Conservation (phyloP, 1,284 basidiomycete genomes). For the Irpex sp. region DNA sequence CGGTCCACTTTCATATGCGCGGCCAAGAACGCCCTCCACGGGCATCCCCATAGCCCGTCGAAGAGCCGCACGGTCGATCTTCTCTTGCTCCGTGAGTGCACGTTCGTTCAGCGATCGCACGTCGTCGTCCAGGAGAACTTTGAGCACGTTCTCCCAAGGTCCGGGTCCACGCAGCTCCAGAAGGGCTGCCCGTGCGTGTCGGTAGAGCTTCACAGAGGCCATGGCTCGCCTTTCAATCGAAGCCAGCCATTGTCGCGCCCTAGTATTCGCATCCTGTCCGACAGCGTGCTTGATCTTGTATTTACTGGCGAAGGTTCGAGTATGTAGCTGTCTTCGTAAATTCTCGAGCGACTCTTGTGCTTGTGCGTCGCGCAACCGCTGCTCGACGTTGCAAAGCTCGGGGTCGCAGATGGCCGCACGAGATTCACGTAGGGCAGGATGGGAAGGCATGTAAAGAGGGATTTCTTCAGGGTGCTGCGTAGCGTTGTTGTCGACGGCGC, state of each 20-base stretch:
- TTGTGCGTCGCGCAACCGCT: not conserved
- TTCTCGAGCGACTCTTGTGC: not conserved
- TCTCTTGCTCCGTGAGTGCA: not conserved
- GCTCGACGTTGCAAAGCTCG: not conserved
- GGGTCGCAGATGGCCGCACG: not conserved
- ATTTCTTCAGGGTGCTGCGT: conserved; percentile 1
- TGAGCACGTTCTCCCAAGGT: not conserved
- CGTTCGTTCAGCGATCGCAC: conserved; percentile 2
- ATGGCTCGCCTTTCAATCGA: not conserved
- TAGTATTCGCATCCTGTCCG: not conserved
- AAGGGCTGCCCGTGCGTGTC: not conserved
- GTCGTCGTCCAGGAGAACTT: not conserved
- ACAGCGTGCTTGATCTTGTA: conserved; percentile 6
- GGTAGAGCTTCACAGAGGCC: not conserved
- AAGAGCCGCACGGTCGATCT: not conserved
- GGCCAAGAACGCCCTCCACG: not conserved
- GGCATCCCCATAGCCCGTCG: not conserved
- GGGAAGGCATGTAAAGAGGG: not conserved
- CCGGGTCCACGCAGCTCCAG: not conserved
- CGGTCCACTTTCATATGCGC: not conserved
- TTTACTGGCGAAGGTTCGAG: conserved; percentile 2
- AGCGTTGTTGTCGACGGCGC: not conserved
- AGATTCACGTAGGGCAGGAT: not conserved
- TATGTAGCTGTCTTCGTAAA: conserved; percentile 1
- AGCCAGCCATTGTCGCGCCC: not conserved